Evolutionary conservation across 371 early-diverging fungal species (phyloP), one percentile per base, ranked within the genome.

Genomic region (Mortierella sp.): DNA sequence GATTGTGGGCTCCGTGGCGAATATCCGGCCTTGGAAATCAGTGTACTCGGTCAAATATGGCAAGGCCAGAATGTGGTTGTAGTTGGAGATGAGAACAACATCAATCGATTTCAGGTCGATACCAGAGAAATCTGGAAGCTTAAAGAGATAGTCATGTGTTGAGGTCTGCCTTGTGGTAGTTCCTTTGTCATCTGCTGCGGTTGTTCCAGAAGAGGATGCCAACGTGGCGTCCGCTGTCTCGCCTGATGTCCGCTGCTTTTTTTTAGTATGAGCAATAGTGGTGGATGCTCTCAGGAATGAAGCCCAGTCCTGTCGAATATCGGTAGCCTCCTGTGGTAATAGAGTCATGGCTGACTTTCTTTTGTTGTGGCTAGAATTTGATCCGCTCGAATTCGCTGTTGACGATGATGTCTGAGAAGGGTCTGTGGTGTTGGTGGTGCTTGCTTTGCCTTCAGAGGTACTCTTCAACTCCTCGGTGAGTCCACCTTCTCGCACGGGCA

Each of bases 41-140:
- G 93, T 85, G 81, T 91, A 92, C 66, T 96, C 96, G 0, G 95
- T 95, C 60, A 96, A 75, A 63, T 86, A 96, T 12, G 97, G 96
- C 37, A 97, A 81, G 26, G 94, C 92, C 28, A 90, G 81, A 82
- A 94, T 89, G 47, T 90, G 87, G 57, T 90, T 87, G 70, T 85
- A 87, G 82, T 94, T 92, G 57, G 94, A 86, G 47, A 97, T 83
- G 9, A 97, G 77, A 11, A 96, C 87, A 46, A 92, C 85, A 75
- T 96, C 95, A 37, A 97, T 86, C 0, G 80, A 79, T 37, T 83
- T 80, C 44, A 88, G 70, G 70, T 90, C 87, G 1, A 91, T 81
- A 4, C 85, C 72, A 47, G 82, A 81, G 62, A 91, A 83, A 43
- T 87, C 86, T 9, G 86, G 84, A 25, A 81, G 80, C 30, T 86